Percentiles rank a stretch among this genome's conserved stretches.
Conservation (phyloP, 768 basidiomycete species). For the Russula virescens region DNA sequence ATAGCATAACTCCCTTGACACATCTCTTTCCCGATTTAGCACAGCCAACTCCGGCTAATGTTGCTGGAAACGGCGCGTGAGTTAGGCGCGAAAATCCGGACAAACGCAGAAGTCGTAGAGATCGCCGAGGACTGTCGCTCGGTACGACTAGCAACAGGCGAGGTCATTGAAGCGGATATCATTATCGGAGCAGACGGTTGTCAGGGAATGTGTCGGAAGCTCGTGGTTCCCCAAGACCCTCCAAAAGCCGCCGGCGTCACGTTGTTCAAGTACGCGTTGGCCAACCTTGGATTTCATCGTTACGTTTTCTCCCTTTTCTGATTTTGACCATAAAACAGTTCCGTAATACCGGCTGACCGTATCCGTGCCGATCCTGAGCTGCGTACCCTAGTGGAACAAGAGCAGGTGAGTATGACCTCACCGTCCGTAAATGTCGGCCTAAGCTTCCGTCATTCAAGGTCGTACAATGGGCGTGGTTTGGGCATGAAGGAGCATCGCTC, state of each 20-base stretch:
- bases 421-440: not conserved
- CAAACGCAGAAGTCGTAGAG: conserved; percentile 28
- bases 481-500: conserved; percentile 22
- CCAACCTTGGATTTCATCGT: not conserved
- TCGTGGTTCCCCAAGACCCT: conserved; percentile 15
- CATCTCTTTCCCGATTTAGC: conserved; percentile 24
- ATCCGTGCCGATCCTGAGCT: conserved; percentile 21
- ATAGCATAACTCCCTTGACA: too few relatives aligned
- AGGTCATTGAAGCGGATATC: conserved; percentile 31
- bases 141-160: conserved; percentile 30
- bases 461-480: conserved; percentile 23
- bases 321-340: not conserved
- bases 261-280: conserved; percentile 29
- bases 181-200: conserved; percentile 36
- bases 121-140: conserved; percentile 27
- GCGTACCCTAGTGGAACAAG: conserved; percentile 12
- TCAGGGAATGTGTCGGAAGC: conserved; percentile 26
- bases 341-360: conserved; percentile 20
- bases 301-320: not conserved
- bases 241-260: conserved; percentile 25
- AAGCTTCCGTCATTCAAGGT: conserved; percentile 1
- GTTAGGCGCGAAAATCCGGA: conserved; percentile 28
- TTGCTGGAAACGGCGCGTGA: conserved; percentile 30
- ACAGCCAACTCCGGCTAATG: conserved; percentile 31
- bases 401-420: conserved; percentile 10